A percentile compares a stretch with the other conserved stretches of the same genome.
Conservation (phyloP, 805 yeast genomes). For the Cyberlindnera saturnus region DNA sequence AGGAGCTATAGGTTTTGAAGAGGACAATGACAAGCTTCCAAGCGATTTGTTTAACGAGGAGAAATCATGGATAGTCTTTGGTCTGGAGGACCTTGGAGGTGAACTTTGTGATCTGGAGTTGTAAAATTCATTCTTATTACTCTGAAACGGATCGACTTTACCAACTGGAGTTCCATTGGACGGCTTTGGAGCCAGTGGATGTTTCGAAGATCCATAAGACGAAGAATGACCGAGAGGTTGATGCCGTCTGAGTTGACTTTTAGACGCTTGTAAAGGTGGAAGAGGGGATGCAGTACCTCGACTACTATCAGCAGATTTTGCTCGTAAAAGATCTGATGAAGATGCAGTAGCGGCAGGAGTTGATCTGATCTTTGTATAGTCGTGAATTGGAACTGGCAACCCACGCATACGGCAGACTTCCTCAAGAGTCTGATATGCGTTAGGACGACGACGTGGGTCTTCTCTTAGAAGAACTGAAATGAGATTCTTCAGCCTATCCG, state of each 20-base stretch:
- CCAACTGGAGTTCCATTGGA: not conserved
- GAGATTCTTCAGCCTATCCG: slow-evolving; percentile 56
- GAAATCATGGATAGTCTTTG: slow-evolving; percentile 3
- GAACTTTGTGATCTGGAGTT: slow-evolving; percentile 3
- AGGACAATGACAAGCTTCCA: slow-evolving; percentile 15
- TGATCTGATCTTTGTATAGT: slow-evolving; percentile 26
- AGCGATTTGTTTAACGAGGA: slow-evolving; percentile 17
- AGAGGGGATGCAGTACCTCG: too few relatives aligned
- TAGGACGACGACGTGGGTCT: slow-evolving; percentile 70
- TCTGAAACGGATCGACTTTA: slow-evolving; percentile 8
- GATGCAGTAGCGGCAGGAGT: slow-evolving; percentile 1
- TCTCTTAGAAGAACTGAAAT: slow-evolving; percentile 55
- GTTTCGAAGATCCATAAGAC: not conserved
- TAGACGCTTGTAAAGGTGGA: not conserved
- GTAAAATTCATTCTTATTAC: slow-evolving; percentile 3
- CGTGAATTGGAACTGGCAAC: slow-evolving; percentile 34
- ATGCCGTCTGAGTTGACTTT: not conserved
- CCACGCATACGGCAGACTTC: slow-evolving; percentile 61
- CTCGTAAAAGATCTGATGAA: not conserved
- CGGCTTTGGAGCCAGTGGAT: not conserved
- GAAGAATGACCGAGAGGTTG: not conserved
- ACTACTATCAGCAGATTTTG: too few relatives aligned
- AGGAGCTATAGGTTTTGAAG: slow-evolving; percentile 9
- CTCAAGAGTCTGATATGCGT: slow-evolving; percentile 61
- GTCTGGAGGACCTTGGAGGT: slow-evolving; percentile 20